Percentiles rank a stretch among this genome's conserved stretches.
Evolutionary conservation across 1,139 yeast genomes (phyloP).

Genomic region (Pichia sp.): DNA sequence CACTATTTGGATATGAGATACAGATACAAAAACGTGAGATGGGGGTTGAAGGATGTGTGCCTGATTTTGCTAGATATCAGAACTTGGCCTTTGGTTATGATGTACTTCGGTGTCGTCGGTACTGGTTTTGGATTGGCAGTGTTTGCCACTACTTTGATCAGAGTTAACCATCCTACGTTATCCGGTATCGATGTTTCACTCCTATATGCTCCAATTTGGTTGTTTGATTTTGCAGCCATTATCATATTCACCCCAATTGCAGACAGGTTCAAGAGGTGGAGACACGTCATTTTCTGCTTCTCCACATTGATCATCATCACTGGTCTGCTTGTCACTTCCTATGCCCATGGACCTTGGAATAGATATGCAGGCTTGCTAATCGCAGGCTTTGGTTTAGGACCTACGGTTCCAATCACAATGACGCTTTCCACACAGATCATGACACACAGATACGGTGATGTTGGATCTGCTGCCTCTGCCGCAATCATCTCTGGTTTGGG

Average conservation of each 20-base stretch:
- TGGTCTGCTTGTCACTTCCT: slow-evolving; percentile 75
- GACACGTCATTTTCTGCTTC: slow-evolving; percentile 58
- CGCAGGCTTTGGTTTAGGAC: slow-evolving; percentile 84
- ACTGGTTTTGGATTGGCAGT: slow-evolving; percentile 83
- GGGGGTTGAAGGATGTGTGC: slow-evolving; percentile 61
- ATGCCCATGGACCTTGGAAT: slow-evolving; percentile 69
- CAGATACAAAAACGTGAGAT: slow-evolving; percentile 42
- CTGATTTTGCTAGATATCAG: slow-evolving; percentile 58
- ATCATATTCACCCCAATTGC: slow-evolving; percentile 74
- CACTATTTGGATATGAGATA: slow-evolving; percentile 63
- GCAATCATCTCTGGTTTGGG: slow-evolving; percentile 86
- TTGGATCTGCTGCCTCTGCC: slow-evolving; percentile 78
- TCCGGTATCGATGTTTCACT: slow-evolving; percentile 68
- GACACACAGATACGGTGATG: slow-evolving; percentile 68
- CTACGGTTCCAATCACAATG: slow-evolving; percentile 88
- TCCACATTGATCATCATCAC: slow-evolving; percentile 64
- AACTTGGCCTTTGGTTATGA: slow-evolving; percentile 75
- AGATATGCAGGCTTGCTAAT: slow-evolving; percentile 76
- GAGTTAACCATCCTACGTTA: slow-evolving; percentile 57
- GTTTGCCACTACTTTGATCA: slow-evolving; percentile 78
- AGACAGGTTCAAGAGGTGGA: slow-evolving; percentile 54
- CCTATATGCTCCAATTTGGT: slow-evolving; percentile 85
- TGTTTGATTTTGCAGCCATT: slow-evolving; percentile 79
- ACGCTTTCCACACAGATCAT: slow-evolving; percentile 81
- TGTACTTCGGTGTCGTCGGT: slow-evolving; percentile 93